A percentile compares a stretch with the other conserved stretches of the same genome.
These are phyloP conservation scores for Halteria grandinella DNA, from an alignment of 73 alveolate genomes.

Conservation along the genomic window DNA sequence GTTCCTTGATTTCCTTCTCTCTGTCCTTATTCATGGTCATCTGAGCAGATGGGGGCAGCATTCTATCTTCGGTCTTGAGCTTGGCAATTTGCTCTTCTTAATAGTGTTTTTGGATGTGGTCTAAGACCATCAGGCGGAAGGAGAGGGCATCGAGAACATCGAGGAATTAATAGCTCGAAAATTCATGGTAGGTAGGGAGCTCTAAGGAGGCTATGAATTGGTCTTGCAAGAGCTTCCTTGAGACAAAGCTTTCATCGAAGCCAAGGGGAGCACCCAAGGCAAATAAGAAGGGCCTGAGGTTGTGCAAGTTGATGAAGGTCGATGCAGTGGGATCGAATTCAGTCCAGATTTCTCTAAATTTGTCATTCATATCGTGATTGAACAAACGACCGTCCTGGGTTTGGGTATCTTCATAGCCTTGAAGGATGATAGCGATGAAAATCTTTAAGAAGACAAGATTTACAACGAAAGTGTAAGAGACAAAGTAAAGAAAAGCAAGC, in stretches of 20 bases:
- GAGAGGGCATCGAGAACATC: no score
- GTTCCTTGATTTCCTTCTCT: no score
- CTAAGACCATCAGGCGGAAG: no score
- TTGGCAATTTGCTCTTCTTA: no score
- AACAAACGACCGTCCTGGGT: slow-evolving; percentile 31
- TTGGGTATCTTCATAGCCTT: slow-evolving; percentile 21
- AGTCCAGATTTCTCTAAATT: slow-evolving; percentile 55
- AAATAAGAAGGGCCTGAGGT: slow-evolving; percentile 14
- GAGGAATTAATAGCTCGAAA: no score
- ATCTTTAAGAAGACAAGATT: slow-evolving; percentile 40
- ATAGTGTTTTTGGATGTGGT: no score
- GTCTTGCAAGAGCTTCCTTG: slow-evolving; percentile 2
- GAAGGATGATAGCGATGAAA: slow-evolving; percentile 49
- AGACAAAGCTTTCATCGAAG: slow-evolving; percentile 11
- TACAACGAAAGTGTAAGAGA: slow-evolving; percentile 17
- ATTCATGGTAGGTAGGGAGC: slow-evolving; percentile 42
- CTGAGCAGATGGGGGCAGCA: no score
- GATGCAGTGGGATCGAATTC: slow-evolving; percentile 58
- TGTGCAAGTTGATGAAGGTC: slow-evolving; percentile 18
- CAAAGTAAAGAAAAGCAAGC: slow-evolving; percentile 28
- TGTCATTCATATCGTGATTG: slow-evolving; percentile 17
- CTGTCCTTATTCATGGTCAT: no score
- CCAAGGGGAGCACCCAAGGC: slow-evolving; percentile 54
- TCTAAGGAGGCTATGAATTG: slow-evolving; percentile 35
- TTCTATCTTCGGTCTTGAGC: no score